A percentile compares a stretch with the other conserved stretches of the same genome.
Evolutionary conservation across 2,329 filamentous ascomycete species (phyloP).

Genomic region (Diaporthe destruens): DNA sequence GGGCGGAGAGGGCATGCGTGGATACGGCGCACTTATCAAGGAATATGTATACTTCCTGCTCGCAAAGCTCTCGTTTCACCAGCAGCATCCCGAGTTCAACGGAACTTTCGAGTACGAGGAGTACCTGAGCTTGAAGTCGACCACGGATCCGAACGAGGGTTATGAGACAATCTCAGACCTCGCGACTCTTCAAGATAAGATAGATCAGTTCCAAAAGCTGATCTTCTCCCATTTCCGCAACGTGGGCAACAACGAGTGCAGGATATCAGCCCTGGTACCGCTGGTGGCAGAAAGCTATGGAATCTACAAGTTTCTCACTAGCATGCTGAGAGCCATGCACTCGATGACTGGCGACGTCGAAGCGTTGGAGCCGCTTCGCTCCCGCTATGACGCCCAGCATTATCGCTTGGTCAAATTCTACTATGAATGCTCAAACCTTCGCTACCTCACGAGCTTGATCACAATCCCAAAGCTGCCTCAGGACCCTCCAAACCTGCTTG

Average conservation of each 20-base stretch:
- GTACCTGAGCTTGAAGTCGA: slow-evolving; percentile 97
- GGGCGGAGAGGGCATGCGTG: slow-evolving; percentile 84
- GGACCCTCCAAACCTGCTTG: slow-evolving; percentile 89
- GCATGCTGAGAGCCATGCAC: slow-evolving; percentile 99
- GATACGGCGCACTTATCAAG: slow-evolving; percentile 91
- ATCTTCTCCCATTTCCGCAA: slow-evolving; percentile 97
- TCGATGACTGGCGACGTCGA: slow-evolving; percentile 95
- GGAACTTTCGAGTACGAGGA: slow-evolving; percentile 99
- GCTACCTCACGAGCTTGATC: slow-evolving; percentile 95
- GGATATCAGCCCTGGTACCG: slow-evolving; percentile 92
- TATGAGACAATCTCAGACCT: slow-evolving; percentile 97
- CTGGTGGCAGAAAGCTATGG: slow-evolving; percentile 98
- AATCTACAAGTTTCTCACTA: slow-evolving; percentile 99
- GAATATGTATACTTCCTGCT: slow-evolving; percentile 98
- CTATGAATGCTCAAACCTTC: slow-evolving; percentile 97
- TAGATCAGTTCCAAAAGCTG: slow-evolving; percentile 97
- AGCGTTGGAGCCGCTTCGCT: slow-evolving; percentile 86
- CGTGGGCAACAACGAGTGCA: slow-evolving; percentile 94
- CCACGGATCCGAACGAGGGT: slow-evolving; percentile 98
- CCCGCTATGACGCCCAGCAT: slow-evolving; percentile 94
- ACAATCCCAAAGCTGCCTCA: slow-evolving; percentile 96
- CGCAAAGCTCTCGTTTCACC: slow-evolving; percentile 95
- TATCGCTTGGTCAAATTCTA: slow-evolving; percentile 98
- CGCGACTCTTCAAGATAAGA: slow-evolving; percentile 97
- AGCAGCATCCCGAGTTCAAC: slow-evolving; percentile 97